These are phyloP conservation scores for Plasmodium sp. DNA, from an alignment of 169 alveolate species.

Conservation along the genomic window DNA sequence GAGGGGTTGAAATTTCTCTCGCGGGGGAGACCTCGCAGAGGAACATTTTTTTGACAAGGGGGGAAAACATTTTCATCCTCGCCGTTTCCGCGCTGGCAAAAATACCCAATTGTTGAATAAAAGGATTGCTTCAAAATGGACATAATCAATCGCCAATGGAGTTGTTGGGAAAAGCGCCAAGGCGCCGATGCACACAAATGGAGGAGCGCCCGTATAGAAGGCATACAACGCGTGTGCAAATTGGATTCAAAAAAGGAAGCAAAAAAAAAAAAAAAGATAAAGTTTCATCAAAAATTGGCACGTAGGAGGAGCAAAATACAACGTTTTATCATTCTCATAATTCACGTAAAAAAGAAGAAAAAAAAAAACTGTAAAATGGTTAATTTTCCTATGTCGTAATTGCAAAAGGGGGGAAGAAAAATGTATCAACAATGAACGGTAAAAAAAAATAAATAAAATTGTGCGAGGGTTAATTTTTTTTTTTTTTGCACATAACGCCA, in stretches of 20 bases:
- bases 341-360: neutral
- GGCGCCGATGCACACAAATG: neutral
- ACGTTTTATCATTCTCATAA: neutral
- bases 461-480: neutral
- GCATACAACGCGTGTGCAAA: neutral
- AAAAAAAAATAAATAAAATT: neutral
- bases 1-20: neutral
- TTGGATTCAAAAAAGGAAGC: neutral
- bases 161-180: neutral
- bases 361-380: neutral
- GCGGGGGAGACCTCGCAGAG: neutral
- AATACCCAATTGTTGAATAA: neutral
- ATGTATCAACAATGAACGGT: neutral
- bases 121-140: neutral
- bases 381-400: neutral
- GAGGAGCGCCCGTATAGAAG: neutral
- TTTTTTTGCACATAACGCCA: neutral
- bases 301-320: neutral
- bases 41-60: neutral
- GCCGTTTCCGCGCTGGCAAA: neutral
- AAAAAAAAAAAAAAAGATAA: neutral
- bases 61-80: neutral
- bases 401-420: neutral
- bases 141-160: neutral
- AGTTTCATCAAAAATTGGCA: neutral